These are phyloP conservation scores for Coniella lustricola DNA, from an alignment of 2,329 filamentous ascomycete genomes.

Conservation along the genomic window DNA sequence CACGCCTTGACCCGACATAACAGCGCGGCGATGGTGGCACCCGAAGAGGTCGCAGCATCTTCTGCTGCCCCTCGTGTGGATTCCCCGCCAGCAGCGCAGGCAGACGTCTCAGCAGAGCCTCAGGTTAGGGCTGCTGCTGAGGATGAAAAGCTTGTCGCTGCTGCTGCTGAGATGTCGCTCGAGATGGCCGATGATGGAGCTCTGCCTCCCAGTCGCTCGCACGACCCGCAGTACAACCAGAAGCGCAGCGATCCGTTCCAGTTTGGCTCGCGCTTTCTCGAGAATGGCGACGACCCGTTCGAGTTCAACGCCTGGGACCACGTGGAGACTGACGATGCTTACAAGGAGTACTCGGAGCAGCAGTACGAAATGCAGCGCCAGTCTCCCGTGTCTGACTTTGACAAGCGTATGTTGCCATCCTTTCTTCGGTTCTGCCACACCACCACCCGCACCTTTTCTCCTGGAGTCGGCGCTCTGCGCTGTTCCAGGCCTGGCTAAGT, in stretches of 20 bases:
- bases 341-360: slow-evolving; percentile 75
- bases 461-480: too few relatives aligned
- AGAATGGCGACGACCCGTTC: slow-evolving; percentile 82
- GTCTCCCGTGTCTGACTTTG: slow-evolving; percentile 85
- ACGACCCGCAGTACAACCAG: slow-evolving; percentile 64
- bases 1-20: not conserved
- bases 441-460: slow-evolving; percentile 21
- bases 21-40: slow-evolving; percentile 7
- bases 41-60: slow-evolving; percentile 10
- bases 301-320: slow-evolving; percentile 99
- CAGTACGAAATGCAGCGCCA: slow-evolving; percentile 82
- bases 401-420: slow-evolving; percentile 58
- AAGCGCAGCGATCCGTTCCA: slow-evolving; percentile 91
- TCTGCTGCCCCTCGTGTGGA: slow-evolving; percentile 5
- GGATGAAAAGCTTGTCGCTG: slow-evolving; percentile 14
- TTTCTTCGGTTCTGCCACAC: slow-evolving; percentile 2
- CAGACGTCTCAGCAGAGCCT: slow-evolving; percentile 15
- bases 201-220: slow-evolving; percentile 57
- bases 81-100: slow-evolving; percentile 2
- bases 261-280: slow-evolving; percentile 83
- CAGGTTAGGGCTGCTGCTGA: slow-evolving; percentile 17
- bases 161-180: slow-evolving; percentile 9
- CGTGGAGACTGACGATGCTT: slow-evolving; percentile 84
- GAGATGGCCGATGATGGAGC: not conserved
- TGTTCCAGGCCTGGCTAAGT: too few relatives aligned